phyloP scores from a whole-genome alignment of 2,329 filamentous ascomycete genomes.

The Pseudogymnoascus sp. region DNA sequence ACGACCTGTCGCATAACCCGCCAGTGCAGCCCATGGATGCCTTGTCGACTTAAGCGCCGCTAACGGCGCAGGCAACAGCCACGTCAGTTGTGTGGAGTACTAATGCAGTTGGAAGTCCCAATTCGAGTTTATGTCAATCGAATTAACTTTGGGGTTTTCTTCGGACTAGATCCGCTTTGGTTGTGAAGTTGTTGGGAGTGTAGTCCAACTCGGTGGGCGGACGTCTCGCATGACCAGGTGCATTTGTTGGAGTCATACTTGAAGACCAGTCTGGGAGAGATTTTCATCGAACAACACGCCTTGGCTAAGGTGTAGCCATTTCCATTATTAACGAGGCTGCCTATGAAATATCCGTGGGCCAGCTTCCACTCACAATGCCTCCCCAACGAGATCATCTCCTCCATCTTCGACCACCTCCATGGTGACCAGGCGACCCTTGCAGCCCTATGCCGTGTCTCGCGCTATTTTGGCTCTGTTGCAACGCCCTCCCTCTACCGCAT shows the following conservation, averaged over 20 bases:
- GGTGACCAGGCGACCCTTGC: not conserved
- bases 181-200: not conserved
- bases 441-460: not conserved
- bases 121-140: not conserved
- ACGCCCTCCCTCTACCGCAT: not conserved
- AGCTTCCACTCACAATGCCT: not conserved
- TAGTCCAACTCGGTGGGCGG: not conserved
- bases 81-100: not conserved
- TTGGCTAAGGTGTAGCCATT: not conserved
- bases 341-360: not conserved
- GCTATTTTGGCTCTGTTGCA: not conserved
- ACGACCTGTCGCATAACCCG: not conserved
- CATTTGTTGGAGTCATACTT: not conserved
- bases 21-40: not conserved
- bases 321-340: not conserved
- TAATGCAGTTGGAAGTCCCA: not conserved
- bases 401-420: not conserved
- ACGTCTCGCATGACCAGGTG: not conserved
- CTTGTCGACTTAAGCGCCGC: not conserved
- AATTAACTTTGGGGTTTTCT: not conserved
- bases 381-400: slow-evolving; percentile 1
- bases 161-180: not conserved
- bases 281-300: not conserved
- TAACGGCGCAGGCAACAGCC: not conserved
- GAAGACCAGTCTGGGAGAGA: not conserved